Percentiles rank a stretch among this genome's conserved stretches.
phyloP scores from a whole-genome alignment of 495 filamentous ascomycete genomes.

The Neurospora sp. region DNA sequence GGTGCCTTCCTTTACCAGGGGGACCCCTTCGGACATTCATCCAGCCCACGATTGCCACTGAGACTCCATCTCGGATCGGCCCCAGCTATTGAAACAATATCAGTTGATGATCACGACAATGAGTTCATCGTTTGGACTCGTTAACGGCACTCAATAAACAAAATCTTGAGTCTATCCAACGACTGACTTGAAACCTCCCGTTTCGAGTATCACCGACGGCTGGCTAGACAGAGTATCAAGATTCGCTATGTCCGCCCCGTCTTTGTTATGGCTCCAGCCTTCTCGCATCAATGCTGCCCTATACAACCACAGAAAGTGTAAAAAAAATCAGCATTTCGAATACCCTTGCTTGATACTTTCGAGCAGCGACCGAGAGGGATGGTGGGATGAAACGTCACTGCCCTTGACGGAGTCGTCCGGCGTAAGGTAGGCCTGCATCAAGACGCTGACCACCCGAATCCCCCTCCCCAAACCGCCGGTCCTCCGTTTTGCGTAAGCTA shows the following conservation, averaged over 20 bases:
- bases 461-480: neutral
- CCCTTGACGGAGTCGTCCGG: neutral
- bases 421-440: neutral
- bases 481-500: neutral
- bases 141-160: too few species aligned
- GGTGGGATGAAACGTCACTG: neutral
- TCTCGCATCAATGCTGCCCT: neutral
- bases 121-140: too few species aligned
- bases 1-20: neutral
- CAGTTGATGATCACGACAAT: neutral
- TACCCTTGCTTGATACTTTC: neutral
- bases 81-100: neutral
- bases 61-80: neutral
- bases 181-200: neutral
- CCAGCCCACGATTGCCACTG: neutral
- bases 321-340: neutral
- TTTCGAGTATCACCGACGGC: neutral
- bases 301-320: neutral
- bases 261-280: too few species aligned
- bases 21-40: neutral
- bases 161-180: neutral
- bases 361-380: neutral
- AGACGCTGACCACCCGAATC: neutral
- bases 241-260: neutral
- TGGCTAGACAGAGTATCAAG: neutral